These are phyloP conservation scores for Hansfordia pulvinata DNA, from an alignment of 2,329 filamentous ascomycete species.

Conservation along the genomic window DNA sequence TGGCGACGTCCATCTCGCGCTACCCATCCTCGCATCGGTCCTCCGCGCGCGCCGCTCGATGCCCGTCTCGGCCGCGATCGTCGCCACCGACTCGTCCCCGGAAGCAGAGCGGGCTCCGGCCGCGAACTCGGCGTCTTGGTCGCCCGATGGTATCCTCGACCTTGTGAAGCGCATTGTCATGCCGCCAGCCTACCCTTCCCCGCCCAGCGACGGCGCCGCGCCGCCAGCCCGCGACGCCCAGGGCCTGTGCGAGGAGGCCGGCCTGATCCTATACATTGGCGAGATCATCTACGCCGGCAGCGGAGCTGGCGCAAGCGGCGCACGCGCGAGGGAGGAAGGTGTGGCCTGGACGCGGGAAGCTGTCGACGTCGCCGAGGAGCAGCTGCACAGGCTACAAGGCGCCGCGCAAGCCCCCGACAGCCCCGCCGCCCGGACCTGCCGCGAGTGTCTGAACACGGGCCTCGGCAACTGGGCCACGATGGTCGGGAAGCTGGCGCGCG, in stretches of 20 bases:
- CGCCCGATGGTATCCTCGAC: conserved; percentile 4
- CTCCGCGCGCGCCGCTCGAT: conserved; percentile 62
- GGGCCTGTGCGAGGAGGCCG: conserved; percentile 73
- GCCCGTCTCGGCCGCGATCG: conserved; percentile 12
- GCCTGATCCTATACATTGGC: conserved; percentile 78
- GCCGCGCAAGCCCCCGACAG: conserved; percentile 14
- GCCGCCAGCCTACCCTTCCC: conserved; percentile 53
- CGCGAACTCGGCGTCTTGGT: no score
- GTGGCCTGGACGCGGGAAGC: conserved; percentile 84
- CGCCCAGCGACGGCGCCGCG: conserved; percentile 56
- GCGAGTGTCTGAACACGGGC: conserved; percentile 63
- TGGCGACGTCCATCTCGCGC: conserved; percentile 51
- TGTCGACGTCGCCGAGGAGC: conserved; percentile 65
- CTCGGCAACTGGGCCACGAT: conserved; percentile 76
- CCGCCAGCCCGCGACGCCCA: conserved; percentile 49
- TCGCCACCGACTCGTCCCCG: conserved; percentile 10
- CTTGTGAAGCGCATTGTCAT: conserved; percentile 18
- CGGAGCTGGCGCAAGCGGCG: no score
- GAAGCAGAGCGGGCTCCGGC: not conserved
- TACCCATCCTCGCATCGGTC: conserved; percentile 77
- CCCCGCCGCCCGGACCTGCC: conserved; percentile 47
- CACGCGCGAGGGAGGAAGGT: conserved; percentile 46
- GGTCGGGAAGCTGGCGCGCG: conserved; percentile 49
- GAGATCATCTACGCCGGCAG: conserved; percentile 69
- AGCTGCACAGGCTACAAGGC: conserved; percentile 38